Evolutionary conservation across 495 filamentous ascomycete genomes (phyloP).

Genomic region (Aspergillus ellipticus): DNA sequence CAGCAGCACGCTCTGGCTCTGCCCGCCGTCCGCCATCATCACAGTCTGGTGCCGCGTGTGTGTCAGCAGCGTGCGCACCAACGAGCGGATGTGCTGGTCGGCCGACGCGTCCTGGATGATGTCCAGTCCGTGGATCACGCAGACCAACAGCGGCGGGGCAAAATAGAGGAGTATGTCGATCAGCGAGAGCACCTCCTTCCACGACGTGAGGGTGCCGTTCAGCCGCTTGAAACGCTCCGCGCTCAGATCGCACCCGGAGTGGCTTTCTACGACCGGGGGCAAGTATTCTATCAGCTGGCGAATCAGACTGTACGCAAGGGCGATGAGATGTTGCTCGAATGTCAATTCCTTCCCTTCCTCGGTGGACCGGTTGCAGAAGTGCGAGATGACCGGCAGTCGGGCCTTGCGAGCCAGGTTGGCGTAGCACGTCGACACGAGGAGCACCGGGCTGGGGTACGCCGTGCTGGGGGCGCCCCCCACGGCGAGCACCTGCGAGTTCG

Average conservation of each 20-base stretch:
- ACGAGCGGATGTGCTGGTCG: slow-evolving; percentile 31
- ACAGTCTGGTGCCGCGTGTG: slow-evolving; percentile 32
- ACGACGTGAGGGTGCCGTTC: slow-evolving; percentile 36
- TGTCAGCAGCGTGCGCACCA: slow-evolving; percentile 34
- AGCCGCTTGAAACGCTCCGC: slow-evolving; percentile 38
- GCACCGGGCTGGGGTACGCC: slow-evolving; percentile 27
- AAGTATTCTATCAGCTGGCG: slow-evolving; percentile 45
- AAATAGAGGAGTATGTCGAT: slow-evolving; percentile 39
- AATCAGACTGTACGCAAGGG: slow-evolving; percentile 46
- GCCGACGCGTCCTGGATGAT: slow-evolving; percentile 36
- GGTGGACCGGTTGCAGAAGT: slow-evolving; percentile 37
- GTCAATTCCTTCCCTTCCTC: slow-evolving; percentile 24
- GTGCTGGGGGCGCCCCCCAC: slow-evolving; percentile 33
- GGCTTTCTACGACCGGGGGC: slow-evolving; percentile 39
- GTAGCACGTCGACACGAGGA: slow-evolving; percentile 38
- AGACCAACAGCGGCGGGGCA: slow-evolving; percentile 41
- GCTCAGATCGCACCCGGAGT: slow-evolving; percentile 35
- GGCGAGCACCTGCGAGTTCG: slow-evolving; percentile 37
- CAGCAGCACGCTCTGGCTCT: slow-evolving; percentile 32
- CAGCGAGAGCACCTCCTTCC: slow-evolving; percentile 40
- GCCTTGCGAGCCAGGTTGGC: slow-evolving; percentile 32
- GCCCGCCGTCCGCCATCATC: slow-evolving; percentile 15
- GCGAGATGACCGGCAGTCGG: slow-evolving; percentile 39
- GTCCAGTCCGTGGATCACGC: slow-evolving; percentile 42
- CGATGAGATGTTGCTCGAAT: slow-evolving; percentile 37